phyloP scores from a whole-genome alignment of 2,329 filamentous ascomycete species.

The Didymosphaeria variabile region DNA sequence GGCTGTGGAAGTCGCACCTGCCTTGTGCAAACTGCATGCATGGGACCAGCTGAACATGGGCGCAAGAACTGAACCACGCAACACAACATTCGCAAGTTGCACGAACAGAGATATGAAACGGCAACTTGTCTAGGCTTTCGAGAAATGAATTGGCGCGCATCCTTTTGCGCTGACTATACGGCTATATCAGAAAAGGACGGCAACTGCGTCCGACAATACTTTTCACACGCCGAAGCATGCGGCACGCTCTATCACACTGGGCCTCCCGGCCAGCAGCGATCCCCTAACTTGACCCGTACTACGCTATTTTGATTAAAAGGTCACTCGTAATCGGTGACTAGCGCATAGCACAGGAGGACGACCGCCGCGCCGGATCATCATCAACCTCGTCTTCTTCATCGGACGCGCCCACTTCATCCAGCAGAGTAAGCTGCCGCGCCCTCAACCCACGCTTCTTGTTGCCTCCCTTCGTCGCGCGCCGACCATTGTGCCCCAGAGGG shows the following conservation, averaged over 20 bases:
- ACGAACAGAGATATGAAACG: too few relatives aligned
- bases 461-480: conserved; percentile 48
- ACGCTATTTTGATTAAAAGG: neutral
- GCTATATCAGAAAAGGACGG: neutral
- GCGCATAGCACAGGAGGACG: conserved; percentile 66
- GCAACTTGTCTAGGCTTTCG: too few relatives aligned
- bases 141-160: neutral
- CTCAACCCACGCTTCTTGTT: conserved; percentile 47
- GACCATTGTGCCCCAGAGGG: conserved; percentile 52
- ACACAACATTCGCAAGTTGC: too few relatives aligned
- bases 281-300: conserved; percentile 66
- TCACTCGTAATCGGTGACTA: neutral
- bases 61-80: too few relatives aligned
- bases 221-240: conserved; percentile 6
- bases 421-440: conserved; percentile 43
- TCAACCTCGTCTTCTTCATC: conserved; percentile 72
- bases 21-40: too few relatives aligned
- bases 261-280: conserved; percentile 37
- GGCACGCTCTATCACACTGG: neutral
- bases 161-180: neutral
- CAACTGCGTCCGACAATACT: neutral
- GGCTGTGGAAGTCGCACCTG: too few relatives aligned
- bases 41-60: too few relatives aligned
- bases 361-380: conserved; percentile 67
- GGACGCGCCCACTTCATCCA: conserved; percentile 64